A percentile compares a stretch with the other conserved stretches of the same genome.
Conservation (phyloP, 1,139 yeast genomes). For the Scheffersomyces lignicola region DNA sequence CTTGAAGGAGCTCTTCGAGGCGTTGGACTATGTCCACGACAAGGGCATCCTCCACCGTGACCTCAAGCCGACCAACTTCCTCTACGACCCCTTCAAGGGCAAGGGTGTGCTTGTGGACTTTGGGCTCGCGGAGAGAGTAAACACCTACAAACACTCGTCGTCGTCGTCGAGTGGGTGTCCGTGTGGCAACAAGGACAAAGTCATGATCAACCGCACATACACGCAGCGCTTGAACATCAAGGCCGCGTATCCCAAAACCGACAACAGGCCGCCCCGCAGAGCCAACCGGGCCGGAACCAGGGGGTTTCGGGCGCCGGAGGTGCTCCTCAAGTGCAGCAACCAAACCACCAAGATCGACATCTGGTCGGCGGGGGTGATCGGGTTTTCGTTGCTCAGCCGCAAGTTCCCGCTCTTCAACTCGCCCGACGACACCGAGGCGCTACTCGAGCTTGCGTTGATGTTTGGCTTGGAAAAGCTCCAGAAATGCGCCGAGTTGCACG, state of each 20-base stretch:
- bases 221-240: constrained; percentile 41
- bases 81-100: constrained; percentile 73
- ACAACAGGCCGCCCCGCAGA: constrained; percentile 81
- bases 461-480: constrained; percentile 78
- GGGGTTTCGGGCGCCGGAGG: constrained; percentile 96
- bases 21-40: constrained; percentile 72
- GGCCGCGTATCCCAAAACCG: constrained; percentile 79
- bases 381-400: constrained; percentile 67
- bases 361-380: constrained; percentile 91
- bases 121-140: constrained; percentile 74
- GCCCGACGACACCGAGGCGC: constrained; percentile 88
- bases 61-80: constrained; percentile 85
- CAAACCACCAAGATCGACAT: constrained; percentile 82
- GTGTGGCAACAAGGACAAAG: constrained; percentile 28
- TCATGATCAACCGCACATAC: constrained; percentile 22
- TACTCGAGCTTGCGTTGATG: constrained; percentile 79
- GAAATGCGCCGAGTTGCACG: constrained; percentile 81
- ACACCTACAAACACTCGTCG: constrained; percentile 9
- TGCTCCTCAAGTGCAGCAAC: constrained; percentile 79
- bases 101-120: constrained; percentile 89
- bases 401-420: constrained; percentile 88
- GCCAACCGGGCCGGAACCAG: constrained; percentile 98
- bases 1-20: constrained; percentile 75
- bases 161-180: constrained; percentile 30
- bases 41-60: constrained; percentile 84